Conservation (phyloP, 768 basidiomycete genomes). For the Kwoniella dendrophila region DNA sequence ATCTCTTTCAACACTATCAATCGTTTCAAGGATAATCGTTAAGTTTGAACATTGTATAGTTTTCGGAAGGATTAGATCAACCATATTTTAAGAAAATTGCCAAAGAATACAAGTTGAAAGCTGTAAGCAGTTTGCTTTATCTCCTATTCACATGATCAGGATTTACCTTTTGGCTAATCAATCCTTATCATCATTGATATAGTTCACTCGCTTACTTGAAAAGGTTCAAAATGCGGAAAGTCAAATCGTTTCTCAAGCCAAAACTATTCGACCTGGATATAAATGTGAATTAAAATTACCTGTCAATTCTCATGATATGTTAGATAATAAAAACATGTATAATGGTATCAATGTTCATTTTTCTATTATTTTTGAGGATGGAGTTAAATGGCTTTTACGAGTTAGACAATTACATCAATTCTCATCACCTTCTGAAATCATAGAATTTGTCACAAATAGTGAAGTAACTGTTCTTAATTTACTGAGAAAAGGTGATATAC, state of each 20-base stretch:
- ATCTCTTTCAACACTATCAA: too few species aligned
- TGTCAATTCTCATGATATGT: background rate
- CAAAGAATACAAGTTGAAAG: too few species aligned
- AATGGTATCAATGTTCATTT: conserved; percentile 16
- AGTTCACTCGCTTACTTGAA: too few species aligned
- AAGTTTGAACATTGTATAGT: too few species aligned
- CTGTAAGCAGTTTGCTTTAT: too few species aligned
- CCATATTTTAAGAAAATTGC: too few species aligned
- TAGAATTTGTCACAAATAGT: background rate
- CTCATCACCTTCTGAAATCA: background rate
- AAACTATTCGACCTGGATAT: background rate
- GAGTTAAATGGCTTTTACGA: conserved; percentile 22
- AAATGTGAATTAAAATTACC: background rate
- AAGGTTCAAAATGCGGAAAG: too few species aligned
- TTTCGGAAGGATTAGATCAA: too few species aligned
- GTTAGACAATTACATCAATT: background rate
- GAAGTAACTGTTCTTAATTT: background rate
- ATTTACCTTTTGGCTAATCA: too few species aligned
- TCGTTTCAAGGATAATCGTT: too few species aligned
- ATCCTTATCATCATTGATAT: too few species aligned
- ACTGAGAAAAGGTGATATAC: background rate
- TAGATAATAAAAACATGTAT: background rate
- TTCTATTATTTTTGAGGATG: conserved; percentile 17
- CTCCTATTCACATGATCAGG: too few species aligned
- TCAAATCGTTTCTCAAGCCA: background rate